Base-by-base conservation (phyloP, 208 protist species). In the Phytomonas serpens region DNA sequence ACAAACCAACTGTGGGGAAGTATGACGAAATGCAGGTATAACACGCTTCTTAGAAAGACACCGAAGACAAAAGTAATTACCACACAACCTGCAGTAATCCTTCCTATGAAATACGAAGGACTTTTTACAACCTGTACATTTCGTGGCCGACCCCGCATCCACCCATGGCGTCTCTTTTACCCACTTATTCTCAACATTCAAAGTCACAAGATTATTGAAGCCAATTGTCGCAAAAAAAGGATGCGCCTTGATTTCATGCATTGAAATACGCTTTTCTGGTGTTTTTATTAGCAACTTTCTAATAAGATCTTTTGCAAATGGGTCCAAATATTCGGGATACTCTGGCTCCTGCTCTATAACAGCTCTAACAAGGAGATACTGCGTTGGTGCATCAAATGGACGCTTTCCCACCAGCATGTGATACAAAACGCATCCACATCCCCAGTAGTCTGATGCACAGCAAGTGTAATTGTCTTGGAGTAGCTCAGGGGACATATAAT, bases 401-500 rank as follows among this genome's bases (percentile, higher is more conserved):
- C 90, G 85, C 40, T 78, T 81, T 27, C 93, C 92, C 6, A 91
- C 80, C 51, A 95, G 77, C 83, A 97, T 91, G 77, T 97, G 87
- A 71, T 94, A 98, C 67, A 98, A 74, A 66, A 98, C 87, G 75
- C 95, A 98, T 11, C 97, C 95, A 69, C 92, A 87, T 16, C 88
- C 85, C 95, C 97, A 98, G 72, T 97, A 94, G 78, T 98, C 97
- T 64, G 88, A 95, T 19, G 94, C 93, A 32, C 78, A 87, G 75
- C 93, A 96, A 27, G 95, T 97, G 79, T 97, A 98, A 73, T 87
- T 93, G 74, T 93, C 81, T 57, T 93, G 68, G n/a, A 97, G 83
- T 19, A 98, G 78, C 71, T 98, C 95, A 3, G 97, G 97, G 0
- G 92, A 94, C 90, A 98, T 97, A 81, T 98, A 98, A 76, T 94